phyloP scores from a whole-genome alignment of 2,329 filamentous ascomycete species.

The Clarireedia hainanense region DNA sequence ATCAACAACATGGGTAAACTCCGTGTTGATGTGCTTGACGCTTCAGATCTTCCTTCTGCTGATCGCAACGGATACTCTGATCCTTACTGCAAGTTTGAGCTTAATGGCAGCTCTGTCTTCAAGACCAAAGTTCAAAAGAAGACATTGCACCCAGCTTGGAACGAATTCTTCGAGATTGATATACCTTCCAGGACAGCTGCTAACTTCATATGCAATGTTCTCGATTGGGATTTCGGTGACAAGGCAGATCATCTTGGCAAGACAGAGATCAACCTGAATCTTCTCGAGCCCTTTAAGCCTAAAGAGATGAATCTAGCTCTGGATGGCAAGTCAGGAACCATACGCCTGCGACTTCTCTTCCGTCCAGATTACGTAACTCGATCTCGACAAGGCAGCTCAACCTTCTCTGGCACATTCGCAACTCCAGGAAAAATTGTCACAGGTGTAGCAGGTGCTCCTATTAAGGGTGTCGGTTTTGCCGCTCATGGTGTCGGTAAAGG shows the following conservation, averaged over 20 bases:
- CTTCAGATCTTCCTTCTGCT: constrained; percentile 77
- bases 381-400: constrained; percentile 80
- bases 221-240: constrained; percentile 95
- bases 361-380: constrained; percentile 86
- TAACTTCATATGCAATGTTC: constrained; percentile 75
- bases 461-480: constrained; percentile 80
- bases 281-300: constrained; percentile 77
- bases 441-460: constrained; percentile 73
- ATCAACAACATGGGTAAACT: constrained; percentile 98
- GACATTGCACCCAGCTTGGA: constrained; percentile 90
- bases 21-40: constrained; percentile 87
- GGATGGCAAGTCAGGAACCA: constrained; percentile 80
- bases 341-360: constrained; percentile 83
- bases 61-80: constrained; percentile 97
- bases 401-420: constrained; percentile 85
- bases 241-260: constrained; percentile 86
- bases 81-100: constrained; percentile 88
- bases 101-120: constrained; percentile 83
- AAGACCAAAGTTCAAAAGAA: constrained; percentile 98
- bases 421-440: constrained; percentile 82
- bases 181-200: constrained; percentile 79
- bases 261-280: constrained; percentile 65
- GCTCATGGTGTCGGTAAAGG: constrained; percentile 67
- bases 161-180: constrained; percentile 84
- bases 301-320: constrained; percentile 68